Percentiles rank a stretch among this genome's conserved stretches.
Conservation (phyloP, 2,329 filamentous ascomycete genomes). For the Penicillium hesseltinei region DNA sequence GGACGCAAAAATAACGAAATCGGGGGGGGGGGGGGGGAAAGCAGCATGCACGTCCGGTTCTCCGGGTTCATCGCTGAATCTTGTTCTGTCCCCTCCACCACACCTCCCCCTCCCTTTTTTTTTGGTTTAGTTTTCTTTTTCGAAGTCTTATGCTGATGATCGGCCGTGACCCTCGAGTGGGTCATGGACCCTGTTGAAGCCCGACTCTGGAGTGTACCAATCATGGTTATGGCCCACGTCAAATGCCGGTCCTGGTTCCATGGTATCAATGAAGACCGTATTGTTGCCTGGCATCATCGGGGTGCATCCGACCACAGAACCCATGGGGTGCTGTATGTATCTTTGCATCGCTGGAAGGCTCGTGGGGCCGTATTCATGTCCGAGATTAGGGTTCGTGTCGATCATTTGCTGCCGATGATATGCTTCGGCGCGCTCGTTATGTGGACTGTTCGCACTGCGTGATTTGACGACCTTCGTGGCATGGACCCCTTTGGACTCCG, state of each 20-base stretch:
- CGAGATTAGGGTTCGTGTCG: neutral
- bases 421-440: slow-evolving; percentile 28
- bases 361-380: neutral
- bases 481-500: slow-evolving; percentile 43
- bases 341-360: neutral
- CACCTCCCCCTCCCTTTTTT: slow-evolving; percentile 6
- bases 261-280: slow-evolving; percentile 30
- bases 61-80: neutral
- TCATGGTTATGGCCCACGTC: slow-evolving; percentile 17
- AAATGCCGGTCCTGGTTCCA: slow-evolving; percentile 15
- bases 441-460: slow-evolving; percentile 23
- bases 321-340: slow-evolving; percentile 15
- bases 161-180: slow-evolving; percentile 16
- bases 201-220: slow-evolving; percentile 18
- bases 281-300: slow-evolving; percentile 22
- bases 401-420: slow-evolving; percentile 10
- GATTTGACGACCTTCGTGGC: slow-evolving; percentile 37
- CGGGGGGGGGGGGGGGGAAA: too few relatives aligned
- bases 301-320: slow-evolving; percentile 30
- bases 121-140: neutral
- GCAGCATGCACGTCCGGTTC: slow-evolving; percentile 4
- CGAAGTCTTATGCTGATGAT: slow-evolving; percentile 20
- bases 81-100: neutral
- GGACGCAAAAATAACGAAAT: neutral
- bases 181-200: slow-evolving; percentile 17